Conservation (phyloP, 2,329 filamentous ascomycete genomes). For the Fusarium sp. region DNA sequence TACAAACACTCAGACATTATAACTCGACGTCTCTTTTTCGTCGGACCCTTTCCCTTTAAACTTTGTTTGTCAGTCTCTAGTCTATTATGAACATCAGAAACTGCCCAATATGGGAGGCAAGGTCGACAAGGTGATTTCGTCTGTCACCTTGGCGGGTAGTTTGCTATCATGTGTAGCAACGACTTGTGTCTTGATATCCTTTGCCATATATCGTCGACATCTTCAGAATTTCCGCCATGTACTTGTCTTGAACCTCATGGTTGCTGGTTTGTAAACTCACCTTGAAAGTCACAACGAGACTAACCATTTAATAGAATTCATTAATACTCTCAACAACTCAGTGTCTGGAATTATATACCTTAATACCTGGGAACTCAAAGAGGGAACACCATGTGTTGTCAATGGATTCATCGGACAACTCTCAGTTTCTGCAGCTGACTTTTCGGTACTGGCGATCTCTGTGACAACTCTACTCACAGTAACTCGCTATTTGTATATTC, state of each 20-base stretch:
- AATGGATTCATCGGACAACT: conserved; percentile 41
- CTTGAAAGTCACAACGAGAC: neutral
- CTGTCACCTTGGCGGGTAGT: conserved; percentile 41
- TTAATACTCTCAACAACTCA: conserved; percentile 42
- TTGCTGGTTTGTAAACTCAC: conserved; percentile 32
- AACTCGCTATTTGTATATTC: conserved; percentile 33
- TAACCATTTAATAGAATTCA: conserved; percentile 27
- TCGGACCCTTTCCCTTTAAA: neutral
- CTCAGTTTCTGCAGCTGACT: conserved; percentile 42
- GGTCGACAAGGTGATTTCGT: conserved; percentile 35
- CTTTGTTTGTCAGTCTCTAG: neutral
- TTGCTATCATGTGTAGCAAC: conserved; percentile 38
- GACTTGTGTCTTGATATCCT: conserved; percentile 36
- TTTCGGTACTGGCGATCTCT: conserved; percentile 43
- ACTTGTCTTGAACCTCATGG: conserved; percentile 39
- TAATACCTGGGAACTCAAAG: conserved; percentile 7
- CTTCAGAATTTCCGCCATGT: conserved; percentile 40
- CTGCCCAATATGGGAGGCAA: conserved; percentile 23
- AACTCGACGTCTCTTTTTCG: neutral
- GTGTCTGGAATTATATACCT: conserved; percentile 39
- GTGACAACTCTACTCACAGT: conserved; percentile 42
- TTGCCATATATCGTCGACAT: conserved; percentile 38
- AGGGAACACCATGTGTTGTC: conserved; percentile 24
- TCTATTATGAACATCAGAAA: conserved; percentile 9
- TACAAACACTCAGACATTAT: neutral